Percentiles rank a stretch among this genome's conserved stretches.
These are phyloP conservation scores for Draba incana DNA, from an alignment of 345 rosid genomes.

Conservation along the genomic window DNA sequence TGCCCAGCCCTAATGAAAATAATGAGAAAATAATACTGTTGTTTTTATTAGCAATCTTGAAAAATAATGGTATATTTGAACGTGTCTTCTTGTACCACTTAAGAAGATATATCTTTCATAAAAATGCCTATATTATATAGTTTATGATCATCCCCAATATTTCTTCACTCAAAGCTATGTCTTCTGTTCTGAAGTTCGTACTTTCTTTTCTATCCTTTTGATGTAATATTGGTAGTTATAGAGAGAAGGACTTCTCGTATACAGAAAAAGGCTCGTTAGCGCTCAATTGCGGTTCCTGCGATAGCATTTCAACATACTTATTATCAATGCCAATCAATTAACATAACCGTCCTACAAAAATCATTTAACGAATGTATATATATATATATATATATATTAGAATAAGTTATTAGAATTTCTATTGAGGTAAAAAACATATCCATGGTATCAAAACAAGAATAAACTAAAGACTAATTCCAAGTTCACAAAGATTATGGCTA, in stretches of 20 bases:
- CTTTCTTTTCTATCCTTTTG: not conserved
- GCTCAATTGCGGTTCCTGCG: conserved; percentile 91
- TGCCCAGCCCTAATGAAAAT: too few species aligned
- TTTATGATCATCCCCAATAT: not conserved
- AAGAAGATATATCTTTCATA: not conserved
- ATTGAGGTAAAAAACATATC: too few species aligned
- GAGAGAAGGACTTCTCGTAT: conserved; percentile 60
- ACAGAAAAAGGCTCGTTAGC: conserved; percentile 68
- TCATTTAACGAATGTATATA: too few species aligned
- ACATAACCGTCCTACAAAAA: not conserved
- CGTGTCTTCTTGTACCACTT: not conserved
- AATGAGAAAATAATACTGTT: too few species aligned
- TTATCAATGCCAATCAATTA: conserved; percentile 22
- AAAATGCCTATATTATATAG: not conserved
- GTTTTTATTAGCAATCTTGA: too few species aligned
- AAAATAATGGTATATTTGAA: too few species aligned
- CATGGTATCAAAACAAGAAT: too few species aligned
- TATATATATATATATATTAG: too few species aligned
- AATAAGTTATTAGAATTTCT: too few species aligned
- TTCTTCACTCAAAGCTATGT: conserved; percentile 13
- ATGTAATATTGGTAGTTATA: conserved; percentile 22
- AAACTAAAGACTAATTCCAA: too few species aligned
- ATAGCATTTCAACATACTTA: conserved; percentile 8
- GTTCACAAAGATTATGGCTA: too few species aligned
- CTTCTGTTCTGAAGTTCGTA: not conserved